These are phyloP conservation scores for Lachnellula occidentalis DNA, from an alignment of 2,329 filamentous ascomycete genomes.

Conservation along the genomic window DNA sequence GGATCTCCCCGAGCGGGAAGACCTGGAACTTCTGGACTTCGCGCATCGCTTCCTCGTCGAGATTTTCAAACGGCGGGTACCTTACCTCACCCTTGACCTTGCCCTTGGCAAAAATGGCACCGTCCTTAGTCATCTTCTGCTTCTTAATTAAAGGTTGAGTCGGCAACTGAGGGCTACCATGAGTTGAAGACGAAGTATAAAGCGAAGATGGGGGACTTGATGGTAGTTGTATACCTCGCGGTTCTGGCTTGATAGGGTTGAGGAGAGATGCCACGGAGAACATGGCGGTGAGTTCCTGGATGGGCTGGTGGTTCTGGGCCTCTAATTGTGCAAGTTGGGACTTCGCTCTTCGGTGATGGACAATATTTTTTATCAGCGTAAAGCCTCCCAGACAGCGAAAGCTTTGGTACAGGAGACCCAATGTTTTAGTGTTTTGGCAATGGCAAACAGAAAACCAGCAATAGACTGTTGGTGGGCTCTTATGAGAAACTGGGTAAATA, in stretches of 20 bases:
- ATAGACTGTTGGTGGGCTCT: conserved; percentile 18
- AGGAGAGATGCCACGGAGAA: conserved; percentile 60
- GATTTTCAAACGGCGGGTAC: conserved; percentile 67
- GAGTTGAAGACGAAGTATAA: conserved; percentile 23
- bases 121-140: conserved; percentile 61
- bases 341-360: conserved; percentile 19
- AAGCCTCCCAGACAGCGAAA: conserved; percentile 10
- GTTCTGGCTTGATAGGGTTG: conserved; percentile 47
- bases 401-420: conserved; percentile 16
- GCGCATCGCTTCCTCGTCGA: conserved; percentile 50
- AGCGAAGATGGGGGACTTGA: conserved; percentile 35
- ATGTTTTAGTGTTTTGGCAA: conserved; percentile 19
- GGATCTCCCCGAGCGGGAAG: conserved; percentile 58
- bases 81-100: conserved; percentile 62
- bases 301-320: conserved; percentile 15
- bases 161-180: conserved; percentile 23
- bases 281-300: conserved; percentile 41
- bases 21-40: conserved; percentile 62
- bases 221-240: conserved; percentile 37
- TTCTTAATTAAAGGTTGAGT: conserved; percentile 34
- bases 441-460: conserved; percentile 25
- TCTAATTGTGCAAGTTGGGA: conserved; percentile 24
- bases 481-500: conserved; percentile 20
- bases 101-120: conserved; percentile 55
- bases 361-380: conserved; percentile 13